Percentiles rank a stretch among this genome's conserved stretches.
phyloP scores from a whole-genome alignment of 805 yeast species.

The Ogataea nitratoaversa region DNA sequence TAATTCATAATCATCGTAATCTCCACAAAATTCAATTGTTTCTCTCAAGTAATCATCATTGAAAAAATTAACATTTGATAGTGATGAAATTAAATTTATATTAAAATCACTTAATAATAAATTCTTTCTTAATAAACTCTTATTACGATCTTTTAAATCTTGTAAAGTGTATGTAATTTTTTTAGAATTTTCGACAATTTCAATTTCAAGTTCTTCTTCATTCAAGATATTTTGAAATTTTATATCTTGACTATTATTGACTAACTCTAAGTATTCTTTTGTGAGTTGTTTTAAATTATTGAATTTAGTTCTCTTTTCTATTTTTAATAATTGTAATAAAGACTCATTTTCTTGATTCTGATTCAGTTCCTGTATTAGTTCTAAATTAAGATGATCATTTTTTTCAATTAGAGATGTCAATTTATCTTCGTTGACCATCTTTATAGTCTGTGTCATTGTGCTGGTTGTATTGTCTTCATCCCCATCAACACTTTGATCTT shows the following conservation, averaged over 20 bases:
- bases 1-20: constrained; percentile 25
- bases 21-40: constrained; percentile 28
- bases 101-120: constrained; percentile 28
- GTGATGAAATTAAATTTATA: constrained; percentile 29
- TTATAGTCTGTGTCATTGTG: not conserved
- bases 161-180: constrained; percentile 5
- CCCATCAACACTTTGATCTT: not conserved
- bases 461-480: not conserved
- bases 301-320: constrained; percentile 1
- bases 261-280: constrained; percentile 7
- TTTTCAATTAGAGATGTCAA: constrained; percentile 6
- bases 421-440: constrained; percentile 8
- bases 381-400: constrained; percentile 12
- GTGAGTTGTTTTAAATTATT: constrained; percentile 7
- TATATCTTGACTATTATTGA: constrained; percentile 14
- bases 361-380: not conserved
- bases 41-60: constrained; percentile 27
- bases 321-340: not conserved
- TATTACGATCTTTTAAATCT: constrained; percentile 11
- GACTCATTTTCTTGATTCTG: not conserved
- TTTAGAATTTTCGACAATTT: too few relatives aligned
- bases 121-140: constrained; percentile 17
- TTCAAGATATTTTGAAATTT: constrained; percentile 11
- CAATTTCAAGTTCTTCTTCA: constrained; percentile 8
- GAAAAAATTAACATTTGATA: constrained; percentile 30